These are phyloP conservation scores for Pulveroboletus sp. DNA, from an alignment of 768 basidiomycete genomes.

Conservation along the genomic window DNA sequence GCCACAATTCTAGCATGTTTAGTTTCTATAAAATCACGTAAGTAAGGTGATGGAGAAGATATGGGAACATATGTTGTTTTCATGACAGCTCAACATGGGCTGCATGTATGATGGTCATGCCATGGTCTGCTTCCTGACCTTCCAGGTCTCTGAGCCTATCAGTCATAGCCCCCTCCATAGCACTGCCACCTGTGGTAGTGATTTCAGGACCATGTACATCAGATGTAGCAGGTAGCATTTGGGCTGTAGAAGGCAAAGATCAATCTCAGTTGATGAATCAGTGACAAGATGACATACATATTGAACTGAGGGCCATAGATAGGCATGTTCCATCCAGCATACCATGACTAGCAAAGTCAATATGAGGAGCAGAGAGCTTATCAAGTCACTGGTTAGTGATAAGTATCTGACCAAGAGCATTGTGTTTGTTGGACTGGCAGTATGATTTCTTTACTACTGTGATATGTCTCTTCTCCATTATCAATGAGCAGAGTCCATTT, in stretches of 20 bases:
- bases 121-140: neutral
- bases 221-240: neutral
- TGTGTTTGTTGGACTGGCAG: constrained; percentile 20
- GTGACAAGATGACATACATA: neutral
- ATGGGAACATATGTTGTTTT: neutral
- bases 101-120: neutral
- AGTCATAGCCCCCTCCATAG: too few species aligned
- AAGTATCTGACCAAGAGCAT: constrained; percentile 33
- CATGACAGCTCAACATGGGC: neutral
- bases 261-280: neutral
- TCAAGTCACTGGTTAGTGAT: constrained; percentile 27
- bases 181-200: neutral
- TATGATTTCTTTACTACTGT: constrained; percentile 37
- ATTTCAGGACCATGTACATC: neutral
- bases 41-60: neutral
- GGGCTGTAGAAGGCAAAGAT: neutral
- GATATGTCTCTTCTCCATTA: constrained; percentile 36
- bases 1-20: neutral
- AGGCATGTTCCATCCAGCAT: constrained; percentile 21
- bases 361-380: constrained; percentile 21
- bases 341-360: constrained; percentile 16
- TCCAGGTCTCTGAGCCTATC: too few species aligned
- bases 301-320: neutral
- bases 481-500: constrained; percentile 37
- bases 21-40: neutral